Evolutionary conservation across 108 stramenopile species (phyloP).

Genomic region (Epithemia pelagica): DNA sequence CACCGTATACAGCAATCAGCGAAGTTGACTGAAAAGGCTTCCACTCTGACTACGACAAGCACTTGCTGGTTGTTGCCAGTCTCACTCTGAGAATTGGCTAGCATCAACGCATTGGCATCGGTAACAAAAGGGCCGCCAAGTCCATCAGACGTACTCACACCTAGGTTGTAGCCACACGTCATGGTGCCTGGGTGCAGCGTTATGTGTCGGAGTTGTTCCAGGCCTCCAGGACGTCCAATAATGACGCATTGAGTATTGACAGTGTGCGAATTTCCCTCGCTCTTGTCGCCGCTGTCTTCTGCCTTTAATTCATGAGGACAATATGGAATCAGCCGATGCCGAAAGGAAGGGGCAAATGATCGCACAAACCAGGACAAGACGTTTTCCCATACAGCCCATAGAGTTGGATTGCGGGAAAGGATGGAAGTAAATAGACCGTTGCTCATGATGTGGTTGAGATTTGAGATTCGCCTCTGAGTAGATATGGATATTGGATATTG

Average conservation of each 20-base stretch:
- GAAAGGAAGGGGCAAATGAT: conserved; percentile 40
- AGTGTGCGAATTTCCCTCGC: not conserved
- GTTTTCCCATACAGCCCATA: conserved; percentile 59
- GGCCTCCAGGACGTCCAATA: conserved; percentile 77
- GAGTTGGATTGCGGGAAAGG: conserved; percentile 15
- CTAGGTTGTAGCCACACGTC: conserved; percentile 81
- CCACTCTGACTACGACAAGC: conserved; percentile 51
- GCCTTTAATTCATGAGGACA: conserved; percentile 21
- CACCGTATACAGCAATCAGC: conserved; percentile 83
- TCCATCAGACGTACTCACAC: conserved; percentile 11
- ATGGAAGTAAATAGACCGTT: too few species aligned
- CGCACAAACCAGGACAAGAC: conserved; percentile 64
- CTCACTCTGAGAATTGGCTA: not conserved
- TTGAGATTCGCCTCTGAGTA: too few species aligned
- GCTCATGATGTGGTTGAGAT: too few species aligned
- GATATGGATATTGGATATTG: too few species aligned
- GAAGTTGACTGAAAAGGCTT: conserved; percentile 75
- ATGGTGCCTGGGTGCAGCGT: conserved; percentile 43
- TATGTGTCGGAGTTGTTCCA: conserved; percentile 67
- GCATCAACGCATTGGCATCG: conserved; percentile 14
- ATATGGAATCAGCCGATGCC: conserved; percentile 47
- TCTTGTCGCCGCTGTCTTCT: not conserved
- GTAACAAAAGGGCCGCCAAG: conserved; percentile 20
- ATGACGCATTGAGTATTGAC: conserved; percentile 56
- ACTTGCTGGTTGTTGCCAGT: conserved; percentile 14